These are phyloP conservation scores for Ulota crispa DNA, from an alignment of 225 moss, liverwort and hornwort species.

Conservation along the genomic window DNA sequence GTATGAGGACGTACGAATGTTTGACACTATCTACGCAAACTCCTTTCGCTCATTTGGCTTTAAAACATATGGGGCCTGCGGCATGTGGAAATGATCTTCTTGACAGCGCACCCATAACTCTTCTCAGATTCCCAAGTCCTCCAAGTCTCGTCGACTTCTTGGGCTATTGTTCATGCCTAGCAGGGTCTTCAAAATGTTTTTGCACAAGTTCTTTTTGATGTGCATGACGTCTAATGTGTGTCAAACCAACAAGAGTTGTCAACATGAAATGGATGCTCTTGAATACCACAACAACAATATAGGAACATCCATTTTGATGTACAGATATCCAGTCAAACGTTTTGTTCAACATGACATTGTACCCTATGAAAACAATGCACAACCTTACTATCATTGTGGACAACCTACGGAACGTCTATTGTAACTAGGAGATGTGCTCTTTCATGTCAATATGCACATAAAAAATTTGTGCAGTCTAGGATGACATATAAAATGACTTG, in stretches of 20 bases:
- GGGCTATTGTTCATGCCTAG: not conserved
- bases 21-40: not conserved
- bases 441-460: too few species aligned
- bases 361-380: too few species aligned
- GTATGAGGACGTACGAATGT: not conserved
- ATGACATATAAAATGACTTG: too few species aligned
- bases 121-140: not conserved
- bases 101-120: not conserved
- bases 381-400: too few species aligned
- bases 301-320: too few species aligned
- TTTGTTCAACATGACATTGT: fast-evolving
- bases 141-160: not conserved
- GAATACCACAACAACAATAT: too few species aligned
- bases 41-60: not conserved
- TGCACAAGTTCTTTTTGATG: not conserved
- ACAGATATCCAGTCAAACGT: too few species aligned
- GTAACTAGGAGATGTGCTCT: too few species aligned
- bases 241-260: not conserved
- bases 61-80: not conserved
- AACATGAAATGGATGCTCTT: too few species aligned
- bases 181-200: not conserved
- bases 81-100: not conserved
- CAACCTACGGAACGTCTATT: too few species aligned
- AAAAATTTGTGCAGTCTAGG: too few species aligned
- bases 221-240: not conserved